Conservation (phyloP, 768 basidiomycete species). For the Sarcomyxa edulis region DNA sequence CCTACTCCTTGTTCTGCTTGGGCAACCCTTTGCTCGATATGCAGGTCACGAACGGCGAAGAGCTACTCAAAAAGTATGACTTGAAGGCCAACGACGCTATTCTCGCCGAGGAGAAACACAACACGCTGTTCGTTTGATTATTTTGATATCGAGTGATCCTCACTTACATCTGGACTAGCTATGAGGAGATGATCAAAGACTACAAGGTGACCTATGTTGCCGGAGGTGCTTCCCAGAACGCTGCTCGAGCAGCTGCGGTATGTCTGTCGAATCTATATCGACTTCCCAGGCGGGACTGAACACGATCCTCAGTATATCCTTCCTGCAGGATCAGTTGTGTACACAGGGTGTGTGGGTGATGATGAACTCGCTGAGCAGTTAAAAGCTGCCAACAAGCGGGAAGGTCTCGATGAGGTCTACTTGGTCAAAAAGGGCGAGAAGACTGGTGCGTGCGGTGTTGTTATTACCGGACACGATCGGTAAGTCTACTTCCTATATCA, state of each 20-base stretch:
- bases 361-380: conserved; percentile 91
- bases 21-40: conserved; percentile 97
- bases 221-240: conserved; percentile 95
- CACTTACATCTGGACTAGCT: conserved; percentile 48
- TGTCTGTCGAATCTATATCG: no score
- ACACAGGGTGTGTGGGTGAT: conserved; percentile 90
- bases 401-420: conserved; percentile 86
- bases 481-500: conserved; percentile 25
- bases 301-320: conserved; percentile 69
- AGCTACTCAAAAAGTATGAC: conserved; percentile 81
- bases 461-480: conserved; percentile 93
- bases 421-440: conserved; percentile 81
- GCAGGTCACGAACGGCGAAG: conserved; percentile 84
- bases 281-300: not conserved
- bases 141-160: not conserved
- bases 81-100: conserved; percentile 96
- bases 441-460: conserved; percentile 95
- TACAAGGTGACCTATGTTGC: conserved; percentile 86
- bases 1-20: conserved; percentile 77
- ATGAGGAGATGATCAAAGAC: conserved; percentile 79
- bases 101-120: conserved; percentile 85
- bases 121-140: conserved; percentile 59
- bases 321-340: conserved; percentile 84
- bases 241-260: conserved; percentile 94
- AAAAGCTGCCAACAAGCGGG: conserved; percentile 84